Conservation (phyloP, 2,329 filamentous ascomycete genomes). For the Colletotrichum chlorophyti region DNA sequence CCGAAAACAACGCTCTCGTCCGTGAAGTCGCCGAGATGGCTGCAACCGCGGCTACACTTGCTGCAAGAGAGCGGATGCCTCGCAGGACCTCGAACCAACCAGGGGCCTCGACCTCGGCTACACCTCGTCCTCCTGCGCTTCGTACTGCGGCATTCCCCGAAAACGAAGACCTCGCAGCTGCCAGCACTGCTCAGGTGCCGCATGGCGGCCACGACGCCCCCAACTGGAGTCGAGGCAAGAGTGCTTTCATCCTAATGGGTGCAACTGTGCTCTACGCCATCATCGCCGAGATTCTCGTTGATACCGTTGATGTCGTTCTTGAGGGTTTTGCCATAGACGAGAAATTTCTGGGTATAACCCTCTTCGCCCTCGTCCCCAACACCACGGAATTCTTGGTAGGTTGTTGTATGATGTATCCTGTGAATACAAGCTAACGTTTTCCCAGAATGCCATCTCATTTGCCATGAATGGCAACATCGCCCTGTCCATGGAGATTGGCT, state of each 20-base stretch:
- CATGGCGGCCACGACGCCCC: constrained; percentile 93
- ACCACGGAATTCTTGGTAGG: constrained; percentile 95
- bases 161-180: constrained; percentile 51
- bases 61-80: constrained; percentile 71
- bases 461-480: constrained; percentile 99
- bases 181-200: constrained; percentile 38
- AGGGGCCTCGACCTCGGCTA: constrained; percentile 39
- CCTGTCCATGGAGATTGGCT: constrained; percentile 98
- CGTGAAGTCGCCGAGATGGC: constrained; percentile 93
- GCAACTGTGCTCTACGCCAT: constrained; percentile 95
- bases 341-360: constrained; percentile 95
- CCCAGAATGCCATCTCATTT: constrained; percentile 96
- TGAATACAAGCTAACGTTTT: not conserved
- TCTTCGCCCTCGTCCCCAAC: constrained; percentile 97
- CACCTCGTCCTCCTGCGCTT: constrained; percentile 48
- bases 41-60: constrained; percentile 86
- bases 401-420: constrained; percentile 19
- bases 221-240: constrained; percentile 95
- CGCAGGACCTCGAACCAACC: constrained; percentile 46
- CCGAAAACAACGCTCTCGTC: constrained; percentile 81
- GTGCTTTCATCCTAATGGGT: constrained; percentile 83
- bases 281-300: constrained; percentile 95
- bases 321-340: constrained; percentile 91
- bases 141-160: constrained; percentile 49
- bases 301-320: constrained; percentile 96